Evolutionary conservation across 768 basidiomycete genomes (phyloP).

Genomic region (Lanmaoa rubissima): DNA sequence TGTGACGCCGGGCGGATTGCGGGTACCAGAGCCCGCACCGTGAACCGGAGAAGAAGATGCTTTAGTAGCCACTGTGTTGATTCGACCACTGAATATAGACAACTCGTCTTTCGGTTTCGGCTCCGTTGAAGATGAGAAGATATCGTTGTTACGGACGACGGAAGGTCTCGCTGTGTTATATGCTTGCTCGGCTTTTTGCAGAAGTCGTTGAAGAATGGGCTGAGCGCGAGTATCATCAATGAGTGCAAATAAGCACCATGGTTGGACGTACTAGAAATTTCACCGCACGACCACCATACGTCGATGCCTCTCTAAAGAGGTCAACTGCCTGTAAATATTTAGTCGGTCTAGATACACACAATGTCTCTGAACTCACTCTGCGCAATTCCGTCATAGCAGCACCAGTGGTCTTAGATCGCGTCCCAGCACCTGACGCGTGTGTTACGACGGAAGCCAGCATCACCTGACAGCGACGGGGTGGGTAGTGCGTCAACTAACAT

Average conservation of each 20-base stretch:
- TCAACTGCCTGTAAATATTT: constrained; percentile 44
- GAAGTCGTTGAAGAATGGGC: constrained; percentile 65
- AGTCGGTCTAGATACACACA: neutral
- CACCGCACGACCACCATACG: constrained; percentile 60
- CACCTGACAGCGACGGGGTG: constrained; percentile 42
- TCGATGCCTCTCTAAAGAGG: constrained; percentile 62
- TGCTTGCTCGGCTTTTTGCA: constrained; percentile 56
- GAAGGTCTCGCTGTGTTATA: constrained; percentile 48
- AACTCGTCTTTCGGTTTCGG: constrained; percentile 63
- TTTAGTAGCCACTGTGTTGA: constrained; percentile 58
- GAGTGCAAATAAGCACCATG: neutral
- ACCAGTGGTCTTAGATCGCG: constrained; percentile 62
- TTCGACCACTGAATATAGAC: constrained; percentile 74
- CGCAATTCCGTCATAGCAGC: constrained; percentile 69
- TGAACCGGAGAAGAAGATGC: constrained; percentile 21
- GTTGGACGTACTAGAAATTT: constrained; percentile 60
- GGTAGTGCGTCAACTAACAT: neutral
- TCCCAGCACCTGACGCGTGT: constrained; percentile 45
- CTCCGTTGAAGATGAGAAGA: constrained; percentile 50
- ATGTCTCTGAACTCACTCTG: constrained; percentile 13
- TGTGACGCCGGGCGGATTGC: constrained; percentile 8
- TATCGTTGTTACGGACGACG: constrained; percentile 47
- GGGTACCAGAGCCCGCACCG: neutral
- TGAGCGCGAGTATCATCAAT: constrained; percentile 25
- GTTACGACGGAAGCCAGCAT: constrained; percentile 79